Evolutionary conservation across 495 filamentous ascomycete species (phyloP).

Genomic region (Tetracladium marchalianum): DNA sequence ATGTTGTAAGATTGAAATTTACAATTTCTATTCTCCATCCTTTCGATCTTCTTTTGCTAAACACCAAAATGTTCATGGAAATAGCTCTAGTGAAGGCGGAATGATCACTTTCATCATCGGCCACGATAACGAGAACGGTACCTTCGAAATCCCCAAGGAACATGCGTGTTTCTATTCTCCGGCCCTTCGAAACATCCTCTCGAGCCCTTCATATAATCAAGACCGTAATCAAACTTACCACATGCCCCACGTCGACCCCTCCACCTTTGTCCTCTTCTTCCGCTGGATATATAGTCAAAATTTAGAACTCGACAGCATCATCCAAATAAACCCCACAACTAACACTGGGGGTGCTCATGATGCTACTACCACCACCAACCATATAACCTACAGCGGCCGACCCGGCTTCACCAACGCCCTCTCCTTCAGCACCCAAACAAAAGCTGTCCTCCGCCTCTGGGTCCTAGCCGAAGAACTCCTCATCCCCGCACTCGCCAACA

Average conservation of each 20-base stretch:
- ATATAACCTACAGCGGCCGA: too few species aligned
- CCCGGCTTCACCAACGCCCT: too few species aligned
- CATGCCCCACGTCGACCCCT: background rate
- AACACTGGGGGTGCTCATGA: too few species aligned
- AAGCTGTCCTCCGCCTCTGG: background rate
- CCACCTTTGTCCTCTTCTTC: background rate
- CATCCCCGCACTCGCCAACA: background rate
- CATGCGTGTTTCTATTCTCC: background rate
- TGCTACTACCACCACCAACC: too few species aligned
- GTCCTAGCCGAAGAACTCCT: background rate
- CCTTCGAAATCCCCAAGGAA: slow-evolving; percentile 1
- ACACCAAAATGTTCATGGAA: too few species aligned
- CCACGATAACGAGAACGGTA: background rate
- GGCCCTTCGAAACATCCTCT: background rate
- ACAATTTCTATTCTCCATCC: too few species aligned
- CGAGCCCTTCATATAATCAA: background rate
- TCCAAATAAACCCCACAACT: too few species aligned
- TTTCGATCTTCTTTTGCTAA: too few species aligned
- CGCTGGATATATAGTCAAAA: background rate
- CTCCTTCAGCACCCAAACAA: background rate
- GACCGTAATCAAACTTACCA: background rate
- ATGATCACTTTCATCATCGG: slow-evolving; percentile 6
- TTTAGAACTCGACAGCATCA: too few species aligned
- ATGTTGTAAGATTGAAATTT: too few species aligned
- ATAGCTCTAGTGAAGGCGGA: background rate